Evolutionary conservation across 306 rosid genomes (phyloP), one percentile per base, ranked within the genome.

Genomic region (Abrus precatorius): DNA sequence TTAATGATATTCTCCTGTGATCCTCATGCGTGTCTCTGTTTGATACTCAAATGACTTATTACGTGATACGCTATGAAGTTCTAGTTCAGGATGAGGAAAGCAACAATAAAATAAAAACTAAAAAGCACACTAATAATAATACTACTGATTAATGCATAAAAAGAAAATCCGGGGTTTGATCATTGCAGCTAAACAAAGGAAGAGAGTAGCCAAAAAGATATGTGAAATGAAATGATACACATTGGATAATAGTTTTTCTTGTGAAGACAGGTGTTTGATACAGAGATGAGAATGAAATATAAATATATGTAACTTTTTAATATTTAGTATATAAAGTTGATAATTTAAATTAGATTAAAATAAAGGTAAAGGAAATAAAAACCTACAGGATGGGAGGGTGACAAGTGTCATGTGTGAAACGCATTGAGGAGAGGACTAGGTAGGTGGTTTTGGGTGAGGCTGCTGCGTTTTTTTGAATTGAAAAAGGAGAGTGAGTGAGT

Each of bases 11-110:
- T 11, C 27, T 45, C 47, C 29, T 50, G 48, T 9, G 38, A 43
- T 32, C 11, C 49, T 44, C 83, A 57, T 56, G 59, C 77, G 71
- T 57, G 77, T 34, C 34, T 44, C 11, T 29, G 48, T 41, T 67
- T 55, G 20, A 57, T 79, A 69, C 77, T 79, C 77, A 69, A 69
- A 69, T 59, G 27, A 45, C 41, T 61, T 32, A 14, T 53, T 83
- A 55, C 55, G 75, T 73, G 63, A 61, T 50, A 69, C 54, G 57
- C 67, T 20, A 72, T 38, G 34, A 5, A 7, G 6, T 50, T 71
- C 27, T 48, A 7, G 4, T 52, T 34, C 12, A 41, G 10, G 30
- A 64, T 2, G 6, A 29, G 9, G 7, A 30, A 20, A 41, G 2
- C 13, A 33, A 28, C 47, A 12, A n/a, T 1, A 43, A 9, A 57